Percentiles rank a stretch among this genome's conserved stretches.
These are phyloP conservation scores for Gossypium turneri DNA, from an alignment of 345 rosid species.

Conservation along the genomic window DNA sequence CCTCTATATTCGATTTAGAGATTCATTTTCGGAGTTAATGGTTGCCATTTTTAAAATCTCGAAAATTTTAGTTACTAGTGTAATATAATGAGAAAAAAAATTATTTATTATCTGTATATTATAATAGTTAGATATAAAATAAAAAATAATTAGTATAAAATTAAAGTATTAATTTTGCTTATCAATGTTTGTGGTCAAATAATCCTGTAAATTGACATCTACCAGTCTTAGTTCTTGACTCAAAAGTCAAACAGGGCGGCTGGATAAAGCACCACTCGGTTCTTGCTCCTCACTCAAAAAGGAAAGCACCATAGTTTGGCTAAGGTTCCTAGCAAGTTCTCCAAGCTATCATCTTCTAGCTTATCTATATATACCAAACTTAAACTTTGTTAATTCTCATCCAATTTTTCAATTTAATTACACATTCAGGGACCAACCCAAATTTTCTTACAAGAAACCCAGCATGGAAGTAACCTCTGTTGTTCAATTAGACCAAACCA, in stretches of 20 bases:
- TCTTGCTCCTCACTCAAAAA: constrained; percentile 20
- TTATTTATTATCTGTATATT: too few species aligned
- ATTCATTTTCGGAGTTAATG: too few species aligned
- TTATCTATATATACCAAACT: neutral
- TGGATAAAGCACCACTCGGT: neutral
- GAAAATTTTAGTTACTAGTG: too few species aligned
- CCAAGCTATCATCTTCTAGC: neutral
- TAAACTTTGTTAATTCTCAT: neutral
- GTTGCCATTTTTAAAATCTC: too few species aligned
- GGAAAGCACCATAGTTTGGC: neutral
- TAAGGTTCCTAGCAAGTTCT: neutral
- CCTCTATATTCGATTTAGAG: too few species aligned
- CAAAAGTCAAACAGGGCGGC: constrained; percentile 1
- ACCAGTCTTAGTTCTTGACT: neutral
- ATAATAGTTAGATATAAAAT: too few species aligned
- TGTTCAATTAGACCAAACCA: neutral
- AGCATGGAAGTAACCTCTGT: neutral
- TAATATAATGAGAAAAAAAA: too few species aligned
- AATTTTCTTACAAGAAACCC: neutral
- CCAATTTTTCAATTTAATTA: neutral
- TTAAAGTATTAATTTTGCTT: too few species aligned
- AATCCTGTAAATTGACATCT: too few species aligned
- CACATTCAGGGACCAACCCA: neutral
- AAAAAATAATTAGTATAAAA: too few species aligned
- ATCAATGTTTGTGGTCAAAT: too few species aligned